Conservation (phyloP, 2,329 filamentous ascomycete genomes). For the Diaporthe citrichinensis region DNA sequence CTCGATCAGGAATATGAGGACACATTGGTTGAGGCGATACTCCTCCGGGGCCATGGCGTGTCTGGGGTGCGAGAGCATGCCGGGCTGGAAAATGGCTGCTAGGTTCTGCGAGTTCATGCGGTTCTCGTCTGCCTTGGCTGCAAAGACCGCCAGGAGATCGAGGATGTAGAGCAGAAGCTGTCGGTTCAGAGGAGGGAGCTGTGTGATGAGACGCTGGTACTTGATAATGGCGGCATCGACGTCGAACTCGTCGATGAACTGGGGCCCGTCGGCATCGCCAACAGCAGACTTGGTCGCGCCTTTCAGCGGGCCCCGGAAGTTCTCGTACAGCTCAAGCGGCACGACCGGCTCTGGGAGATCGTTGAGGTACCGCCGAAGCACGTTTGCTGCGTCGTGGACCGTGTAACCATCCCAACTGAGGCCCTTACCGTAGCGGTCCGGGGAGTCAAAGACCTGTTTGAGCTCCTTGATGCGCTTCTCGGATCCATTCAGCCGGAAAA, state of each 20-base stretch:
- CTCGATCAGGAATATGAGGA: slow-evolving; percentile 97
- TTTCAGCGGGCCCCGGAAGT: slow-evolving; percentile 87
- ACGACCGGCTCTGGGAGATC: slow-evolving; percentile 97
- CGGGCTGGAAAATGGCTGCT: slow-evolving; percentile 97
- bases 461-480: slow-evolving; percentile 99
- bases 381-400: slow-evolving; percentile 97
- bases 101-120: slow-evolving; percentile 97
- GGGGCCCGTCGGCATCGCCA: slow-evolving; percentile 76
- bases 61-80: slow-evolving; percentile 91
- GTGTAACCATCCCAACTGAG: slow-evolving; percentile 98
- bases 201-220: slow-evolving; percentile 93
- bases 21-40: slow-evolving; percentile 95
- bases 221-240: slow-evolving; percentile 81
- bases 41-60: slow-evolving; percentile 97
- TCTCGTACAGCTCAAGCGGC: slow-evolving; percentile 91
- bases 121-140: slow-evolving; percentile 95
- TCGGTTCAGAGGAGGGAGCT: slow-evolving; percentile 91
- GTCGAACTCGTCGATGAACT: slow-evolving; percentile 82
- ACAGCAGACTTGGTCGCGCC: slow-evolving; percentile 80
- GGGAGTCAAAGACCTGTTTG: slow-evolving; percentile 91
- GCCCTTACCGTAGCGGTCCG: slow-evolving; percentile 95
- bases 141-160: slow-evolving; percentile 95
- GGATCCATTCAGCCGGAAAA: slow-evolving; percentile 95
- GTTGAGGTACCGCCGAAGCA: slow-evolving; percentile 94
- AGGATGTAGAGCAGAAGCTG: slow-evolving; percentile 96